Evolutionary conservation across 2,329 filamentous ascomycete genomes (phyloP), one percentile per base, ranked within the genome.

Genomic region (Didymella arachidicola): DNA sequence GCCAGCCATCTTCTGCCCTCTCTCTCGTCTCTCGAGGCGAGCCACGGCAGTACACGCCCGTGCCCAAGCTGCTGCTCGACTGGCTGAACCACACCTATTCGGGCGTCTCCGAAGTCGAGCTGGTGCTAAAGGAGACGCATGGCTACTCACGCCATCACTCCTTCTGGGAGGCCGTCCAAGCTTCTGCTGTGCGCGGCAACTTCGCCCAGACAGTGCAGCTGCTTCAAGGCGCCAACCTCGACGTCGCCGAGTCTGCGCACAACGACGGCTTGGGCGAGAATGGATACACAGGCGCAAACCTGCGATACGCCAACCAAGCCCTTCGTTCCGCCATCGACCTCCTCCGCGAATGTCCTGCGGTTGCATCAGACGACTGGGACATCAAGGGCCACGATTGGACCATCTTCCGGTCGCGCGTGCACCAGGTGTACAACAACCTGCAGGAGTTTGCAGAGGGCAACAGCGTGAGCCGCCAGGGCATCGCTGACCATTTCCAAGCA

Each of bases 101-200:
- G 62, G 84, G 89, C 26, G 83, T 84, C 2, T 83, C 86, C 50
- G 89, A 93, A 68, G 80, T 90, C 25, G 81, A 86, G 36, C 82
- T 87, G 4, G 83, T 97, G 25, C 80, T 85, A 61, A 82, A 83
- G 27, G 79, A 87, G 66, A 83, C 83, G 44, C 90, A 91, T 0
- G 90, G 90, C 59, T 91, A 93, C 22, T 89, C 92, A 2, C 87
- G 87, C 42, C 91, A 95, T 69, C 81, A 83, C 26, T 81, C 90
- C 34, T 98, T 92, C 78, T 98, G 94, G 94, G 91, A 93, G 71
- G 87, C 87, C 1, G 81, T 97, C n/a, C 90, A 69, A 19, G 62
- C 86, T 54, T 82, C 87, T 14, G 81, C 93, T 22, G 81, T 96
- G 26, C 89, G 93, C 45, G 94, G 93, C 41, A 88, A 89, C 57